Percentiles rank a stretch among this genome's conserved stretches.
These are phyloP conservation scores for Ilyonectria sp. DNA, from an alignment of 2,329 filamentous ascomycete genomes.

Conservation along the genomic window DNA sequence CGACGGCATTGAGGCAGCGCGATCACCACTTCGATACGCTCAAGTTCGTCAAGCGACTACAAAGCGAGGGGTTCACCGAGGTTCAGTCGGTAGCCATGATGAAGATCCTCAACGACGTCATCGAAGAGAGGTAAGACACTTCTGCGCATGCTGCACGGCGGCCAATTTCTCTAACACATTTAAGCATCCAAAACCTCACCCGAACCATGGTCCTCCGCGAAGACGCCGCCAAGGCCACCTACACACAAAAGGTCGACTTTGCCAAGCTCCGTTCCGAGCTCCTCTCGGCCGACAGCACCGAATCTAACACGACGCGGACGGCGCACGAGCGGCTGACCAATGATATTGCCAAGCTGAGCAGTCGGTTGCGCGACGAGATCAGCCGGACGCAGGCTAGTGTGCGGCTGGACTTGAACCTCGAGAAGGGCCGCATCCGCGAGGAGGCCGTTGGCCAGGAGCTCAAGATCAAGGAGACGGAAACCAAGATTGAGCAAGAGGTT, in stretches of 20 bases:
- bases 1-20: slow-evolving; percentile 69
- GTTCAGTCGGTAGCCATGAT: slow-evolving; percentile 98
- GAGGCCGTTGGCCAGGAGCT: slow-evolving; percentile 97
- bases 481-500: slow-evolving; percentile 97
- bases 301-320: slow-evolving; percentile 88
- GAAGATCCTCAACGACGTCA: slow-evolving; percentile 96
- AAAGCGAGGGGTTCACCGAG: slow-evolving; percentile 94
- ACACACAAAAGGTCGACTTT: slow-evolving; percentile 95
- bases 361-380: slow-evolving; percentile 91
- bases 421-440: slow-evolving; percentile 96
- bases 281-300: slow-evolving; percentile 90
- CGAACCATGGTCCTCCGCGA: slow-evolving; percentile 98
- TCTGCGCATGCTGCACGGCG: too few relatives aligned
- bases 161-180: slow-evolving; percentile 19
- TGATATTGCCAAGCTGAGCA: slow-evolving; percentile 94
- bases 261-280: slow-evolving; percentile 96
- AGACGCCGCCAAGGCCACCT: slow-evolving; percentile 86
- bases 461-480: slow-evolving; percentile 99
- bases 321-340: slow-evolving; percentile 95
- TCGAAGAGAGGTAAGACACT: slow-evolving; percentile 83
- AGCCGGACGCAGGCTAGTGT: slow-evolving; percentile 94
- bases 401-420: slow-evolving; percentile 91
- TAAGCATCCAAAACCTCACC: slow-evolving; percentile 94
- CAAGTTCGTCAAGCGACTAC: slow-evolving; percentile 93
- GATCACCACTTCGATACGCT: slow-evolving; percentile 99